A percentile compares a stretch with the other conserved stretches of the same genome.
These are phyloP conservation scores for Gentiana straminea DNA, from an alignment of 257 asterid species.

Conservation along the genomic window DNA sequence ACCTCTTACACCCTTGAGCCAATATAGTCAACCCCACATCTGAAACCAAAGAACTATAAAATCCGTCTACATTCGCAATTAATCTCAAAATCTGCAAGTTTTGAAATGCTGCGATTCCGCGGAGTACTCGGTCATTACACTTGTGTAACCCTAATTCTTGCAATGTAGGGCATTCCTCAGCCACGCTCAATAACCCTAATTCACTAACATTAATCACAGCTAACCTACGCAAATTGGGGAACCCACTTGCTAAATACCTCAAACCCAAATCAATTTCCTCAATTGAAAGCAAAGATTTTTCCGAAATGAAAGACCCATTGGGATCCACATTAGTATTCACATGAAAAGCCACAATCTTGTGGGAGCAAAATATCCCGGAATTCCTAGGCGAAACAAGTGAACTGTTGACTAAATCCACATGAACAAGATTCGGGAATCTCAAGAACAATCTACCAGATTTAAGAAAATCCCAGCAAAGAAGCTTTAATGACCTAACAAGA, in stretches of 20 bases:
- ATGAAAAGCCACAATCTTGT: slow-evolving; percentile 27
- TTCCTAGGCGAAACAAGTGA: slow-evolving; percentile 33
- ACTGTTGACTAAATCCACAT: slow-evolving; percentile 48
- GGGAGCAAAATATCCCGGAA: slow-evolving; percentile 34
- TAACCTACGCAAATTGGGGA: slow-evolving; percentile 47
- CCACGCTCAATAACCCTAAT: slow-evolving; percentile 51
- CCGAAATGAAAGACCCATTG: slow-evolving; percentile 32
- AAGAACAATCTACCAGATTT: slow-evolving; percentile 50
- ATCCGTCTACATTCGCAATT: slow-evolving; percentile 37
- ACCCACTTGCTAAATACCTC: slow-evolving; percentile 38
- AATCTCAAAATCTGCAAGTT: slow-evolving; percentile 54
- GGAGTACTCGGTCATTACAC: slow-evolving; percentile 55
- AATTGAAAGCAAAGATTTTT: slow-evolving; percentile 24
- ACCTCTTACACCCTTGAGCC: slow-evolving; percentile 67
- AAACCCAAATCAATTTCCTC: slow-evolving; percentile 52
- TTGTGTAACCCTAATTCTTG: slow-evolving; percentile 55
- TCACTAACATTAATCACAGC: slow-evolving; percentile 54
- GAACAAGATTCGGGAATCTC: slow-evolving; percentile 67
- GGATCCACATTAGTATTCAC: slow-evolving; percentile 29
- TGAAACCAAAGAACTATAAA: slow-evolving; percentile 39
- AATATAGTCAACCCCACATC: slow-evolving; percentile 65
- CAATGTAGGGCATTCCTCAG: slow-evolving; percentile 61
- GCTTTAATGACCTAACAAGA: slow-evolving; percentile 55
- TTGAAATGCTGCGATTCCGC: slow-evolving; percentile 59
- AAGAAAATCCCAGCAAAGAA: slow-evolving; percentile 76